Percentiles rank a stretch among this genome's conserved stretches.
Evolutionary conservation across 2,329 filamentous ascomycete species (phyloP).

Genomic region (Hypoxylon sp.): DNA sequence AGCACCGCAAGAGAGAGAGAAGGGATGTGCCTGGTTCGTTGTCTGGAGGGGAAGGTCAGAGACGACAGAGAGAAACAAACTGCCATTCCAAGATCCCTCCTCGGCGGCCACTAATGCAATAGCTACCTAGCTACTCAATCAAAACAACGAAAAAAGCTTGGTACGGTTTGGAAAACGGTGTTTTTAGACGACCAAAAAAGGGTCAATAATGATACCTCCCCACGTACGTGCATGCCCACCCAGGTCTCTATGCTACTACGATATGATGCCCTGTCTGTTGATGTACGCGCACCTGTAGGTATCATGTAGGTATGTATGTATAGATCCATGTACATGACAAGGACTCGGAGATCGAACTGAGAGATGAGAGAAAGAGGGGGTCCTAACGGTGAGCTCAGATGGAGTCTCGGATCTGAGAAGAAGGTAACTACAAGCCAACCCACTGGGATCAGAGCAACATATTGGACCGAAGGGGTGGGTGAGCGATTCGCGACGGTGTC

Average conservation of each 20-base stretch:
- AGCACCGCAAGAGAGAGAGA: constrained; percentile 47
- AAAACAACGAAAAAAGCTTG: constrained; percentile 53
- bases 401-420: constrained; percentile 44
- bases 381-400: constrained; percentile 43
- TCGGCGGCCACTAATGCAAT: constrained; percentile 59
- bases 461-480: constrained; percentile 48
- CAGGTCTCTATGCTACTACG: constrained; percentile 48
- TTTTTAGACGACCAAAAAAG: constrained; percentile 45
- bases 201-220: constrained; percentile 50
- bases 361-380: constrained; percentile 46
- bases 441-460: constrained; percentile 42
- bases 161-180: constrained; percentile 52
- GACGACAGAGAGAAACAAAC: constrained; percentile 46
- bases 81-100: constrained; percentile 51
- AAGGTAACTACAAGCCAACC: constrained; percentile 47
- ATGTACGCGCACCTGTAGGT: constrained; percentile 52
- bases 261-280: constrained; percentile 52
- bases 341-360: constrained; percentile 49
- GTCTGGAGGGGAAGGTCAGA: constrained; percentile 47
- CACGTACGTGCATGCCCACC: constrained; percentile 56
- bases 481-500: constrained; percentile 52
- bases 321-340: constrained; percentile 54
- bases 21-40: constrained; percentile 58
- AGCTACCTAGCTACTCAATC: constrained; percentile 55
- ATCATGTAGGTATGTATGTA: constrained; percentile 50